Conservation (phyloP, 208 protist genomes). For the Spironucleus salmonicida region DNA sequence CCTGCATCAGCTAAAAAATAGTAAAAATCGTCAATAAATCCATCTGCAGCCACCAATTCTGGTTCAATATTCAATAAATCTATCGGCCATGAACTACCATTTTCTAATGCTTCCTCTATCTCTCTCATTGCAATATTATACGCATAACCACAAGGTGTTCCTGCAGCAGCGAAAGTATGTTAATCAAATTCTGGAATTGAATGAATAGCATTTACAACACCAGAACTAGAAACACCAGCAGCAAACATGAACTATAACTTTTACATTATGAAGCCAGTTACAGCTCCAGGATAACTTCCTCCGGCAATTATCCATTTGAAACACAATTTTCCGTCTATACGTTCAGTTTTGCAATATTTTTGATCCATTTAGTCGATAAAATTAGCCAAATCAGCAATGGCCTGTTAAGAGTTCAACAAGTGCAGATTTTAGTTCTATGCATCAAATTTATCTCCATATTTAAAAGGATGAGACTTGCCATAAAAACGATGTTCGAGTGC, state of each 20-base stretch:
- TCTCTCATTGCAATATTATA: background rate
- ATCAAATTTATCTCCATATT: background rate
- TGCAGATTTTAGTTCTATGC: background rate
- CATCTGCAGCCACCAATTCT: background rate
- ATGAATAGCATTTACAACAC: slow-evolving; percentile 1
- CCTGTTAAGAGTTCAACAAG: background rate
- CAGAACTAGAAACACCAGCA: background rate
- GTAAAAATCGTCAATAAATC: background rate
- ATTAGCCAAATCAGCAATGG: background rate
- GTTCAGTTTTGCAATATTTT: background rate
- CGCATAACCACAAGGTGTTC: background rate
- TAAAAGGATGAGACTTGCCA: slow-evolving; percentile 13
- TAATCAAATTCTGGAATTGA: slow-evolving; percentile 17
- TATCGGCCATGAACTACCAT: background rate
- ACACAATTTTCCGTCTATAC: background rate
- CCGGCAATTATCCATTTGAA: slow-evolving; percentile 13
- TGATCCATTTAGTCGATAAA: slow-evolving; percentile 5
- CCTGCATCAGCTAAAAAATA: slow-evolving; percentile 16
- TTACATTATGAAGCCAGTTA: background rate
- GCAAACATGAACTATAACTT: background rate
- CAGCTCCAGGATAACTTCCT: slow-evolving; percentile 21
- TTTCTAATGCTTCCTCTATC: background rate
- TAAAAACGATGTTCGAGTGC: slow-evolving; percentile 28
- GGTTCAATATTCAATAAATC: slow-evolving; percentile 12
- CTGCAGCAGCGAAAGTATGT: background rate